phyloP scores from a whole-genome alignment of 495 filamentous ascomycete genomes.

The Geopyxis carbonaria region DNA sequence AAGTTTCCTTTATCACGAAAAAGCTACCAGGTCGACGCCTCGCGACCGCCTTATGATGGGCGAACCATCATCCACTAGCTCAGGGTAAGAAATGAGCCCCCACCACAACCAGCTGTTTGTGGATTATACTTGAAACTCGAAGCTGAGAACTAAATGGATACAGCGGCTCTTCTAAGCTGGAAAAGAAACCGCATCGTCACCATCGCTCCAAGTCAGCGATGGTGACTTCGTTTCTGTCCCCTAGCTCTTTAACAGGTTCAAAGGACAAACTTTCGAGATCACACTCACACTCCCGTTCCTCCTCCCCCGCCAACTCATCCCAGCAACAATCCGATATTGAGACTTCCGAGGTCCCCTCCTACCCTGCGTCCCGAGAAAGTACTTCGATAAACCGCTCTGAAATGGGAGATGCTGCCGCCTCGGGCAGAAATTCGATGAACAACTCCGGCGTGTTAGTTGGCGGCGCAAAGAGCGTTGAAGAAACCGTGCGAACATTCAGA shows the following conservation, averaged over 20 bases:
- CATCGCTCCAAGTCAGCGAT: constrained; percentile 23
- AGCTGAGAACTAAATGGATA: no score
- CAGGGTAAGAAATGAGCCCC: no score
- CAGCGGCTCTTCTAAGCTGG: not conserved
- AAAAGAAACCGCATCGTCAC: constrained; percentile 10
- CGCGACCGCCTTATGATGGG: no score
- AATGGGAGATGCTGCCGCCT: constrained; percentile 5
- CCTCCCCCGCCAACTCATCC: constrained; percentile 15
- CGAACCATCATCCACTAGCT: no score
- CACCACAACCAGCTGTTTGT: no score
- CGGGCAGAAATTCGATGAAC: constrained; percentile 12
- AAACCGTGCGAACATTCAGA: constrained; percentile 84
- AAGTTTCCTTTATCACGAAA: no score
- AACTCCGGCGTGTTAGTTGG: constrained; percentile 18
- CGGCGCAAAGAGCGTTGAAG: constrained; percentile 44
- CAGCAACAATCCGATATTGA: constrained; percentile 12
- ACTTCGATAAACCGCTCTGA: not conserved
- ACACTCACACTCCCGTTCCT: constrained; percentile 14
- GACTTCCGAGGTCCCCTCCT: constrained; percentile 1
- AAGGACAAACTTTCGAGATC: constrained; percentile 5
- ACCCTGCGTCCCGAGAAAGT: constrained; percentile 5
- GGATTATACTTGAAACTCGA: no score
- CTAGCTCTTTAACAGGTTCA: constrained; percentile 6
- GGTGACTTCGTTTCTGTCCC: constrained; percentile 20
- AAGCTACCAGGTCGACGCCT: no score